These are phyloP conservation scores for Podospora conica DNA, from an alignment of 495 filamentous ascomycete species.

Conservation along the genomic window DNA sequence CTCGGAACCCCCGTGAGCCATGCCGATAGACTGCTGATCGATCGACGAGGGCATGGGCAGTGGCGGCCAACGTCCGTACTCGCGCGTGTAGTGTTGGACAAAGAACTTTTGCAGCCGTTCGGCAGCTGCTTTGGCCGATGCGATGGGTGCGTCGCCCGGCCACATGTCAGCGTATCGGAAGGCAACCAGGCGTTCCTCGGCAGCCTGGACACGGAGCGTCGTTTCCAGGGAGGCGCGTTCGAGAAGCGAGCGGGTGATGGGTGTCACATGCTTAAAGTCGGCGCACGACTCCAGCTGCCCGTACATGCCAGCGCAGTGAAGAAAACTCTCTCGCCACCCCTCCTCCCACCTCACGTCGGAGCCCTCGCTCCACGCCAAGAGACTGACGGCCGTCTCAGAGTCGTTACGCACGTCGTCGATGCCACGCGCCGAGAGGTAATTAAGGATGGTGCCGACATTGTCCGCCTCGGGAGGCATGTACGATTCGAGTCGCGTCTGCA, in stretches of 20 bases:
- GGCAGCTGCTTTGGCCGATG: slow-evolving; percentile 43
- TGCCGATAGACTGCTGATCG: slow-evolving; percentile 37
- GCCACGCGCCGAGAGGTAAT: slow-evolving; percentile 50
- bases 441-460: slow-evolving; percentile 46
- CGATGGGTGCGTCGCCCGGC: slow-evolving; percentile 35
- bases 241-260: slow-evolving; percentile 57
- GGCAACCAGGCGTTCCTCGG: slow-evolving; percentile 49
- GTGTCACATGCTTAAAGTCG: slow-evolving; percentile 53
- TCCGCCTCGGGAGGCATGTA: slow-evolving; percentile 47
- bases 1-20: slow-evolving; percentile 33
- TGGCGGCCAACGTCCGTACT: slow-evolving; percentile 55
- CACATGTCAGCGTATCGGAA: slow-evolving; percentile 63
- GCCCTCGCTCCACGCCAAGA: slow-evolving; percentile 60
- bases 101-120: slow-evolving; percentile 53
- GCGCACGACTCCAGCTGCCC: slow-evolving; percentile 46
- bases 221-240: slow-evolving; percentile 57
- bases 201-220: slow-evolving; percentile 54
- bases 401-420: slow-evolving; percentile 64
- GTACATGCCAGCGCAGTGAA: slow-evolving; percentile 62
- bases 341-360: slow-evolving; percentile 55
- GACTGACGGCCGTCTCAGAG: slow-evolving; percentile 51
- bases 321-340: slow-evolving; percentile 62
- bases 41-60: slow-evolving; percentile 16
- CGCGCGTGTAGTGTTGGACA: slow-evolving; percentile 45
- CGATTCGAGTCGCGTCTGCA: slow-evolving; percentile 47